A percentile compares a stretch with the other conserved stretches of the same genome.
Evolutionary conservation across 306 rosid genomes (phyloP).

Genomic region (Astragalus membranaceus): DNA sequence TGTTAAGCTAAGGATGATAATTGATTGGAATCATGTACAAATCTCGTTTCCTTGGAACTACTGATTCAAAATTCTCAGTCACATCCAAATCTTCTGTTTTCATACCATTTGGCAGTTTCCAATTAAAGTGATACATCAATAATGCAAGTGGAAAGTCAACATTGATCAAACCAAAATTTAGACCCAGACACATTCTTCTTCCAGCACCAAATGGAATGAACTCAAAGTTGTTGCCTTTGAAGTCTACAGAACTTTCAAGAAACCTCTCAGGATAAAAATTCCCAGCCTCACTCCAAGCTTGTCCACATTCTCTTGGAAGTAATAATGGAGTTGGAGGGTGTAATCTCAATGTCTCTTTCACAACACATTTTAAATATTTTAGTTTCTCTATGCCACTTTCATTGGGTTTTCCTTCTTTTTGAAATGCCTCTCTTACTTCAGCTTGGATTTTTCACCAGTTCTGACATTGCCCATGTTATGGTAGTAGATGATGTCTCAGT

Average conservation of each 20-base stretch:
- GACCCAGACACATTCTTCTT: neutral
- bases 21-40: neutral
- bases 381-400: conserved; percentile 11
- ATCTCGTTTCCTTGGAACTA: neutral
- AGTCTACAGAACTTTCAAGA: neutral
- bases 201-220: conserved; percentile 15
- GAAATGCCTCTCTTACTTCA: conserved; percentile 8
- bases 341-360: conserved; percentile 25
- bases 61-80: neutral
- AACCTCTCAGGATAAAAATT: neutral
- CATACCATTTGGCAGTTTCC: neutral
- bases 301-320: neutral
- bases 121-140: conserved; percentile 1
- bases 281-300: neutral
- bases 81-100: neutral
- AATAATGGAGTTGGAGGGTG: conserved; percentile 26
- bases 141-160: neutral
- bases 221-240: neutral
- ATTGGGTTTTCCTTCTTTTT: neutral
- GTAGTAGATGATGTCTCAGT: conserved; percentile 29
- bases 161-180: neutral
- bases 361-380: conserved; percentile 21
- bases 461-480: conserved; percentile 30
- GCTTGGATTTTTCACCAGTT: conserved; percentile 20
- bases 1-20: neutral